phyloP scores from a whole-genome alignment of 495 filamentous ascomycete genomes.

The Hypoxylon crocopeplum region DNA sequence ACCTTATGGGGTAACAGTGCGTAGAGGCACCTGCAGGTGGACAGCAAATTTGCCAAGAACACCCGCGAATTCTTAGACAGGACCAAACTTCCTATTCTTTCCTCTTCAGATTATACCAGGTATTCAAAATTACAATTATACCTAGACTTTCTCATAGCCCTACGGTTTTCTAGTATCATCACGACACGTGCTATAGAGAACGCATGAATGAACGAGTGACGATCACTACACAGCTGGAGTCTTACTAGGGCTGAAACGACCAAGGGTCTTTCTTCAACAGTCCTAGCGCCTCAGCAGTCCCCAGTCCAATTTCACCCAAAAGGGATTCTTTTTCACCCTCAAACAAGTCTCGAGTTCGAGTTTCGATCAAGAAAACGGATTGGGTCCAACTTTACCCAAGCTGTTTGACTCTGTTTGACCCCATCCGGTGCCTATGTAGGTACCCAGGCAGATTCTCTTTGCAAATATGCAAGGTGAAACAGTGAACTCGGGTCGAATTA shows the following conservation, averaged over 20 bases:
- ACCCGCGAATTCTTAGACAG: no score
- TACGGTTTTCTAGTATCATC: no score
- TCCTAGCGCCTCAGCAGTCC: constrained; percentile 8
- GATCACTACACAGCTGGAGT: no score
- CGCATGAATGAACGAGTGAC: no score
- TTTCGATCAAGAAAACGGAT: constrained; percentile 6
- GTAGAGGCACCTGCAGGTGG: no score
- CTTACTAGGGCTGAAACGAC: constrained; percentile 18
- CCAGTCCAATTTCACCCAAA: not conserved
- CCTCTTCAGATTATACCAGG: no score
- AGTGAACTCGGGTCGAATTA: not conserved
- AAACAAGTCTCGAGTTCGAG: constrained; percentile 23
- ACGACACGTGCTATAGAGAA: not conserved
- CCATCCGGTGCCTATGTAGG: no score
- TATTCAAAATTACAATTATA: no score
- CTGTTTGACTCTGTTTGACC: not conserved
- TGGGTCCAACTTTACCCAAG: not conserved
- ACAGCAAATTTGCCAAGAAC: no score
- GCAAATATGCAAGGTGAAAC: constrained; percentile 7
- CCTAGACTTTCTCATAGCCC: no score
- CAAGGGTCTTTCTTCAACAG: constrained; percentile 12
- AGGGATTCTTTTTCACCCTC: constrained; percentile 7
- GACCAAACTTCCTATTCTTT: no score
- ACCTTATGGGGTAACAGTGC: no score
- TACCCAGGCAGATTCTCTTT: not conserved